Evolutionary conservation across 23 red algal species (phyloP).

Genomic region (Pyropia haitanensis): DNA sequence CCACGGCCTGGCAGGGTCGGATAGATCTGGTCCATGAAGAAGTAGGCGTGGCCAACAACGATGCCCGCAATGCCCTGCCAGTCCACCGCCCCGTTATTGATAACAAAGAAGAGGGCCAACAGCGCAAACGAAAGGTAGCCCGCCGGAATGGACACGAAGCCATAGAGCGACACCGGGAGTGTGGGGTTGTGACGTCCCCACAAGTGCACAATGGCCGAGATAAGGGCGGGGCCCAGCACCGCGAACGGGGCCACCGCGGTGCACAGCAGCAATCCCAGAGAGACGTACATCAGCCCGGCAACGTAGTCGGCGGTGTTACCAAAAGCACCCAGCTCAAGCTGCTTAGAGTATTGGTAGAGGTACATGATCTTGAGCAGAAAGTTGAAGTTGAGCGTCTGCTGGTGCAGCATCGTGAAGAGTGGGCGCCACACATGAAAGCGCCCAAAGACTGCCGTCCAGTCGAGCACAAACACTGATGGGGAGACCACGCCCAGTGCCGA

Average conservation of each 20-base stretch:
- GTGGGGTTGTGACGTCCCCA: conserved; percentile 63
- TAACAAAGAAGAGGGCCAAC: conserved; percentile 45
- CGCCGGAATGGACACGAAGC: conserved; percentile 73
- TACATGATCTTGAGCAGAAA: conserved; percentile 79
- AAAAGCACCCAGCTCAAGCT: conserved; percentile 72
- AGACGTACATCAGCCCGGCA: conserved; percentile 54
- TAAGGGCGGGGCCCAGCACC: conserved; percentile 37
- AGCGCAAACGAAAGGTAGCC: conserved; percentile 72
- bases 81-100: conserved; percentile 23
- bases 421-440: conserved; percentile 72
- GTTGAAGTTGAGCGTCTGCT: conserved; percentile 51
- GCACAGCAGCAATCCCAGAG: not conserved
- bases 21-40: conserved; percentile 89
- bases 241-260: conserved; percentile 13
- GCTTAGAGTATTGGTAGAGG: conserved; percentile 70
- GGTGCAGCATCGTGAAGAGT: conserved; percentile 43
- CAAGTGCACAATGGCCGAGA: conserved; percentile 77
- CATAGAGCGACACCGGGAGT: conserved; percentile 64
- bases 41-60: conserved; percentile 76
- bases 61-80: conserved; percentile 48
- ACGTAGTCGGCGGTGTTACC: conserved; percentile 69
- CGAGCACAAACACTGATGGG: conserved; percentile 21
- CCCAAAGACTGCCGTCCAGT: conserved; percentile 42
- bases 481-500: conserved; percentile 43
- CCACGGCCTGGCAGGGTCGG: conserved; percentile 41